Evolutionary conservation across 495 filamentous ascomycete genomes (phyloP).

Genomic region (Alectoria sarmentosa): DNA sequence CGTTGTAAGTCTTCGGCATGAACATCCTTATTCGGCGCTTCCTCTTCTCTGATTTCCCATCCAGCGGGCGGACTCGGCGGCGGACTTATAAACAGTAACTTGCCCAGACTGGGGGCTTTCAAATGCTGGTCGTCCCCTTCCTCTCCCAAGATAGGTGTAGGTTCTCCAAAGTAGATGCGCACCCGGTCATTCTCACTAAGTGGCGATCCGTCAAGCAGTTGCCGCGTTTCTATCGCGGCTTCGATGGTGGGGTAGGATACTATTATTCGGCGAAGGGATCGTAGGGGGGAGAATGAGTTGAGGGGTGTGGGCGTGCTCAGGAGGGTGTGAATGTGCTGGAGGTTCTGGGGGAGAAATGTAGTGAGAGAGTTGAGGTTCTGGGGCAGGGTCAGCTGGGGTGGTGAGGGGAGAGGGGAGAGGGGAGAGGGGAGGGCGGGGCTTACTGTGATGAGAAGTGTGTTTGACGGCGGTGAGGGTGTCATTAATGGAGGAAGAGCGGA

Average conservation of each 20-base stretch:
- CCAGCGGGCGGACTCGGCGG: conserved; percentile 87
- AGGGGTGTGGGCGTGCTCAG: conserved; percentile 62
- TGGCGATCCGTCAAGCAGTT: conserved; percentile 60
- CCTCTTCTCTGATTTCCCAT: conserved; percentile 86
- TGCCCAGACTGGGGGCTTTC: conserved; percentile 73
- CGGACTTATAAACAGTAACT: conserved; percentile 95
- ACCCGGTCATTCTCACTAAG: conserved; percentile 54
- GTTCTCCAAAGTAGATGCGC: conserved; percentile 83
- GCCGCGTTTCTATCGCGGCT: conserved; percentile 63
- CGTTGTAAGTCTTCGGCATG: conserved; percentile 82
- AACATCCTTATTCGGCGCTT: conserved; percentile 87
- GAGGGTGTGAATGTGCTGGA: conserved; percentile 66
- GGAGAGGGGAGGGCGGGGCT: conserved; percentile 12
- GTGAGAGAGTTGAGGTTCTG: conserved; percentile 67
- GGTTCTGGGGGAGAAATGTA: conserved; percentile 72
- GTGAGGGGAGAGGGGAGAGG: not conserved
- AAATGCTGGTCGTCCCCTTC: conserved; percentile 63
- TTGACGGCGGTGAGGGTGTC: conserved; percentile 78
- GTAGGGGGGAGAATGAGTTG: conserved; percentile 84
- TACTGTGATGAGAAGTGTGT: conserved; percentile 85
- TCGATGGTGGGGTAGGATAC: conserved; percentile 72
- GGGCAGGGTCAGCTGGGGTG: not conserved
- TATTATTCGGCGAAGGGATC: conserved; percentile 86
- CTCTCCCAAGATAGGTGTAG: conserved; percentile 55
- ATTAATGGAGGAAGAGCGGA: conserved; percentile 68